Conservation (phyloP, 176 grass and related monocot genomes). For the Melocanna baccifera region DNA sequence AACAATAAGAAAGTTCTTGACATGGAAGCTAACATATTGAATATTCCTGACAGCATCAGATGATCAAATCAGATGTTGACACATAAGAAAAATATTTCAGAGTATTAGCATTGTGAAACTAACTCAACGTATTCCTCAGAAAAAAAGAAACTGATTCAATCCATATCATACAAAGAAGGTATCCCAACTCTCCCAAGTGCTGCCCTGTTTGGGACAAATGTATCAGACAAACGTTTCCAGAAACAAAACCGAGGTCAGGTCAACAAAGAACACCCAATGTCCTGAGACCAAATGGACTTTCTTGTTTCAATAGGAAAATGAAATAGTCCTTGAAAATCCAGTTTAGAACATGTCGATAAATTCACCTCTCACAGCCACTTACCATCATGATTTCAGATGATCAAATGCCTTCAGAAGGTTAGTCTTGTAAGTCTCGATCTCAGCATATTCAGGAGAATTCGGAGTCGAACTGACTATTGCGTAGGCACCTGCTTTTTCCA, state of each 20-base stretch:
- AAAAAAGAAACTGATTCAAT: neutral
- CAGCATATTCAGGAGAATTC: conserved; percentile 58
- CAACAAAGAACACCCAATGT: neutral
- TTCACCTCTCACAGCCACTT: neutral
- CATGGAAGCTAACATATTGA: neutral
- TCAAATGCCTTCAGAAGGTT: conserved; percentile 57
- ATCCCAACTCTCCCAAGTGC: neutral
- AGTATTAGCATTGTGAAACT: neutral
- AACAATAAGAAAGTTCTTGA: neutral
- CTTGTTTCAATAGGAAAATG: neutral
- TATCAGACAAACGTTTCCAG: neutral
- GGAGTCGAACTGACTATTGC: conserved; percentile 59
- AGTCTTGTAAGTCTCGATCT: conserved; percentile 62
- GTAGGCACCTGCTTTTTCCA: conserved; percentile 62
- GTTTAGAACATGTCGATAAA: neutral
- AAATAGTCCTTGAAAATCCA: neutral
- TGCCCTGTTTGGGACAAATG: neutral
- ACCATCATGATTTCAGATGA: conserved; percentile 43
- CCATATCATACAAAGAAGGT: neutral
- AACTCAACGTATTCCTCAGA: neutral
- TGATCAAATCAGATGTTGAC: neutral
- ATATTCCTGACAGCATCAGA: neutral
- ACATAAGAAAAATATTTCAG: neutral
- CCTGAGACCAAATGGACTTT: neutral
- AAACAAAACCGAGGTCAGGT: neutral